Conservation (phyloP, 2,329 filamentous ascomycete species). For the Fusarium dimerum region DNA sequence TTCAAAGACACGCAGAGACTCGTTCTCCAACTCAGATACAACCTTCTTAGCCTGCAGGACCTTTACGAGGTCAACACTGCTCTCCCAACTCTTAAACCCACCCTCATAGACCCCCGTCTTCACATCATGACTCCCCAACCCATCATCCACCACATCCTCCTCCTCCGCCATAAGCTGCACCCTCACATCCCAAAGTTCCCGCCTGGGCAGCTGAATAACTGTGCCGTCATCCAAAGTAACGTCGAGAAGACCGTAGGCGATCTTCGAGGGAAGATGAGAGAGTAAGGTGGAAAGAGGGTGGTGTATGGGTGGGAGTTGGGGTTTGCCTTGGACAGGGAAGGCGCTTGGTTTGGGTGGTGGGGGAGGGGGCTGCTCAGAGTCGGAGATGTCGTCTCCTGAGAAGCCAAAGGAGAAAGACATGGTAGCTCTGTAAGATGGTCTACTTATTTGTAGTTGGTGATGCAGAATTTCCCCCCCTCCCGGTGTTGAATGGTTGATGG, state of each 20-base stretch:
- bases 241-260: conserved; percentile 65
- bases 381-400: conserved; percentile 63
- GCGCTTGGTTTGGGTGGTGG: conserved; percentile 40
- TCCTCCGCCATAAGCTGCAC: conserved; percentile 79
- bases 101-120: conserved; percentile 83
- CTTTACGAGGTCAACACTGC: conserved; percentile 76
- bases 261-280: conserved; percentile 67
- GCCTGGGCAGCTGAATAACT: conserved; percentile 61
- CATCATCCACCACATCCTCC: conserved; percentile 42
- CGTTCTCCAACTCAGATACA: conserved; percentile 32
- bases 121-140: conserved; percentile 69
- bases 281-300: conserved; percentile 56
- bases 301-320: conserved; percentile 54
- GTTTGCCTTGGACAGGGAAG: conserved; percentile 63
- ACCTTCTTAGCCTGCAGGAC: conserved; percentile 53
- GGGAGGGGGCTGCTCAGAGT: conserved; percentile 36
- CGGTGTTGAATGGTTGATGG: conserved; percentile 3
- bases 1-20: conserved; percentile 52
- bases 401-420: conserved; percentile 64
- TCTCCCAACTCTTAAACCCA: conserved; percentile 90
- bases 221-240: conserved; percentile 59
- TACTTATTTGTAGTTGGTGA: neutral
- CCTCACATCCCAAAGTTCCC: conserved; percentile 80
- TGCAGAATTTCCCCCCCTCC: neutral
- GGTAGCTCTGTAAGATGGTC: neutral